These are phyloP conservation scores for Mortierella sp. DNA, from an alignment of 371 early-diverging fungal genomes.

Conservation along the genomic window DNA sequence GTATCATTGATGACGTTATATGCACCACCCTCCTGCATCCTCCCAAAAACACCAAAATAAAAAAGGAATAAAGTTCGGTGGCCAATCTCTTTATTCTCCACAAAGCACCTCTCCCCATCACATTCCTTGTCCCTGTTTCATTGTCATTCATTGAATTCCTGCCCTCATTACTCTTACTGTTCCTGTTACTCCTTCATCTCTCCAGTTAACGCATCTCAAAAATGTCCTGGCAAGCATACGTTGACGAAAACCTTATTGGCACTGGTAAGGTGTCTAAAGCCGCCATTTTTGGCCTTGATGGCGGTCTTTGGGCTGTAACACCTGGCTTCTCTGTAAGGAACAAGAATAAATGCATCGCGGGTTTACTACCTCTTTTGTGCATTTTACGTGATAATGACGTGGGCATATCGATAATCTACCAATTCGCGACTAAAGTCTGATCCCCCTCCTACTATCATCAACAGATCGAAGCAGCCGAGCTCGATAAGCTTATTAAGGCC, in stretches of 20 bases:
- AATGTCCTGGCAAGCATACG: constrained; percentile 90
- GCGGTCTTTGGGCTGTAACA: constrained; percentile 85
- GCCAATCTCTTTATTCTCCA: no score
- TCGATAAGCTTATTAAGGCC: no score
- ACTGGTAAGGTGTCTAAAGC: constrained; percentile 79
- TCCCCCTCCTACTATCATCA: no score
- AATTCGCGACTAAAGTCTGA: no score
- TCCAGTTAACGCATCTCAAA: background rate
- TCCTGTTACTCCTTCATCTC: no score
- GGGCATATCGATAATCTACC: no score
- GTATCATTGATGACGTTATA: no score
- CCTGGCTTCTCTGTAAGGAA: constrained; percentile 71
- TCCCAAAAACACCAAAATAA: no score
- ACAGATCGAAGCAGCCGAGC: no score
- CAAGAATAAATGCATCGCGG: background rate
- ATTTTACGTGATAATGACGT: background rate
- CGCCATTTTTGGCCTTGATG: constrained; percentile 86
- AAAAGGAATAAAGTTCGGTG: no score
- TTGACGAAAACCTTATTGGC: constrained; percentile 85
- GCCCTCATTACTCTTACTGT: background rate
- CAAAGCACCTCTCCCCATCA: background rate
- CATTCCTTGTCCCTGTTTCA: background rate
- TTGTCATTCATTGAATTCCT: no score
- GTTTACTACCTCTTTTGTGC: background rate
- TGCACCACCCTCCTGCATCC: no score